Percentiles rank a stretch among this genome's conserved stretches.
Evolutionary conservation across 257 asterid species (phyloP).

Genomic region (Jacaranda mimosifolia): DNA sequence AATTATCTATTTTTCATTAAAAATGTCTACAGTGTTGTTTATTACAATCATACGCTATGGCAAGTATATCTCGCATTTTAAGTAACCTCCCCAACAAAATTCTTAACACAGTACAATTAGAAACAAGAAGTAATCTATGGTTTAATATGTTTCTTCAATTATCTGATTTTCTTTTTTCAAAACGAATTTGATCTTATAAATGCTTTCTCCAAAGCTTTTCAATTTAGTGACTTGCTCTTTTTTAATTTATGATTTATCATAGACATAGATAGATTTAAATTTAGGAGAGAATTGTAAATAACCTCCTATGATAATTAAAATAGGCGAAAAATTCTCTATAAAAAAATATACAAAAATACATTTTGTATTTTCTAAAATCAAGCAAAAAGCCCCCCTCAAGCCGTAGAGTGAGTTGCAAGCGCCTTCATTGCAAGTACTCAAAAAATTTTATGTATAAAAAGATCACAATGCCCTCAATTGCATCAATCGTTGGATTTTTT

Average conservation of each 20-base stretch:
- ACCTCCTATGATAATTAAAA: conserved; percentile 36
- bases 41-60: not conserved
- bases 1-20: not conserved
- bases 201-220: conserved; percentile 63
- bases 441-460: too few relatives aligned
- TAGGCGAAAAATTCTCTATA: too few relatives aligned
- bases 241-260: conserved; percentile 36
- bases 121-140: not conserved
- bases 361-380: too few relatives aligned
- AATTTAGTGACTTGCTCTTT: conserved; percentile 35
- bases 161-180: not conserved
- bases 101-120: not conserved
- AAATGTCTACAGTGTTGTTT: not conserved
- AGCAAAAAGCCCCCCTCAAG: too few relatives aligned
- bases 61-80: not conserved
- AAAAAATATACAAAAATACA: too few relatives aligned
- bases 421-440: too few relatives aligned
- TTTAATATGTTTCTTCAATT: not conserved
- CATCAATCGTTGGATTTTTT: too few relatives aligned
- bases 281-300: too few relatives aligned
- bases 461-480: too few relatives aligned
- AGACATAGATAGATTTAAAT: conserved; percentile 45
- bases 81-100: not conserved
- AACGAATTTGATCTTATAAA: conserved; percentile 68
- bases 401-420: too few relatives aligned